These are phyloP conservation scores for Zoysia japonica DNA, from an alignment of 176 grass and related monocot species.

Conservation along the genomic window DNA sequence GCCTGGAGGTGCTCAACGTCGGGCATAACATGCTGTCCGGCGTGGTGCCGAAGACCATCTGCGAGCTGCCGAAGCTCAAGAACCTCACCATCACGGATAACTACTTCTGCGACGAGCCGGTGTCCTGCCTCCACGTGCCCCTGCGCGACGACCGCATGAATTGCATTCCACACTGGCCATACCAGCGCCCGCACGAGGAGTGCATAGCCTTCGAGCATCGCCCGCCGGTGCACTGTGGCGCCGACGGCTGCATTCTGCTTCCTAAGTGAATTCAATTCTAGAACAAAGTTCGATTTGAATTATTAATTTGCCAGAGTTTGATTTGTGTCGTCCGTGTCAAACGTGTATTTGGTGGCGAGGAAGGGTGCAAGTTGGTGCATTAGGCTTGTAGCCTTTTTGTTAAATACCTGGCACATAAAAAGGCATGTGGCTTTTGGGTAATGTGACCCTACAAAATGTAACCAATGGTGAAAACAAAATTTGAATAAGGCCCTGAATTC, in stretches of 20 bases:
- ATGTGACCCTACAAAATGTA: conserved; percentile 31
- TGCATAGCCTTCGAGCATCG: conserved; percentile 66
- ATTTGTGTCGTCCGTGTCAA: conserved; percentile 12
- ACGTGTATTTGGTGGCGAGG: conserved; percentile 30
- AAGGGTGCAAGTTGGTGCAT: conserved; percentile 6
- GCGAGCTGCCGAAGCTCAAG: conserved; percentile 59
- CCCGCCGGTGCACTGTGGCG: conserved; percentile 69
- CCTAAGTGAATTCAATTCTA: neutral
- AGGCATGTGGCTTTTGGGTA: conserved; percentile 14
- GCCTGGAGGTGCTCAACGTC: conserved; percentile 84
- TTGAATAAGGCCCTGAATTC: neutral
- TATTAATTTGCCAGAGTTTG: conserved; percentile 12
- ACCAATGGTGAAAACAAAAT: conserved; percentile 23
- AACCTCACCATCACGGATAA: conserved; percentile 83
- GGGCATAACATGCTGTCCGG: conserved; percentile 71
- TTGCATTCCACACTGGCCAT: conserved; percentile 69
- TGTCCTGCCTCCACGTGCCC: conserved; percentile 64
- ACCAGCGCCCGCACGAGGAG: conserved; percentile 69
- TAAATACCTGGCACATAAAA: conserved; percentile 19
- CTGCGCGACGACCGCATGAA: conserved; percentile 67
- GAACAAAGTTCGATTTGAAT: neutral
- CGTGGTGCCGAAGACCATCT: conserved; percentile 60
- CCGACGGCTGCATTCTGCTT: conserved; percentile 62
- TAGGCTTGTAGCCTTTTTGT: conserved; percentile 24
- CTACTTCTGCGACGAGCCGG: conserved; percentile 76